Conservation (phyloP, 139 green algal species). For the Volvox reticuliferus region DNA sequence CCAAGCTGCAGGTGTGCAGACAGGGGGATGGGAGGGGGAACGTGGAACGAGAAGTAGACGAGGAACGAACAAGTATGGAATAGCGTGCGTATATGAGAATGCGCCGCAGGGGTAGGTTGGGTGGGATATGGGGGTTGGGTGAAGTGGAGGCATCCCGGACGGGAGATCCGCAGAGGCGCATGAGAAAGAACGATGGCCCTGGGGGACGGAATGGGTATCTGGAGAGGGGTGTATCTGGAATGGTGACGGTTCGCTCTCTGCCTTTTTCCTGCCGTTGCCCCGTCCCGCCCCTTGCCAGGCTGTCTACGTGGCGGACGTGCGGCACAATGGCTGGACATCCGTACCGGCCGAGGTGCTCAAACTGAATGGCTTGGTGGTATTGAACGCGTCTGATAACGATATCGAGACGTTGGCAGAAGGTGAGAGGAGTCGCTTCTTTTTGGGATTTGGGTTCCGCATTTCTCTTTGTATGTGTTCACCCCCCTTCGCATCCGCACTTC, state of each 20-base stretch:
- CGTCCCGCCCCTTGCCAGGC: constrained; percentile 11
- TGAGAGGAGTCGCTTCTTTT: not conserved
- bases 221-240: too few species aligned
- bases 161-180: too few species aligned
- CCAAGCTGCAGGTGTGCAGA: constrained; percentile 23
- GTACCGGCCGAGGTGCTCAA: constrained; percentile 40
- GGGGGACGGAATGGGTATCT: too few species aligned
- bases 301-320: constrained; percentile 62
- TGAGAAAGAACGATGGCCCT: too few species aligned
- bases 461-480: too few species aligned
- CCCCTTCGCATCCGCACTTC: too few species aligned
- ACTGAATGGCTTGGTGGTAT: constrained; percentile 56
- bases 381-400: constrained; percentile 61
- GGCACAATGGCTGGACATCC: constrained; percentile 49
- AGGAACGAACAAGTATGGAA: too few species aligned
- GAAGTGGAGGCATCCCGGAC: too few species aligned
- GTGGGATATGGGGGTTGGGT: too few species aligned
- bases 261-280: not conserved
- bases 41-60: not conserved
- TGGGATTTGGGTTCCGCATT: too few species aligned
- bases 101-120: too few species aligned
- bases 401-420: constrained; percentile 52
- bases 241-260: not conserved
- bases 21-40: not conserved
- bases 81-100: too few species aligned